Evolutionary conservation across 108 stramenopile species (phyloP).

Genomic region (Cylindrotheca closterium): DNA sequence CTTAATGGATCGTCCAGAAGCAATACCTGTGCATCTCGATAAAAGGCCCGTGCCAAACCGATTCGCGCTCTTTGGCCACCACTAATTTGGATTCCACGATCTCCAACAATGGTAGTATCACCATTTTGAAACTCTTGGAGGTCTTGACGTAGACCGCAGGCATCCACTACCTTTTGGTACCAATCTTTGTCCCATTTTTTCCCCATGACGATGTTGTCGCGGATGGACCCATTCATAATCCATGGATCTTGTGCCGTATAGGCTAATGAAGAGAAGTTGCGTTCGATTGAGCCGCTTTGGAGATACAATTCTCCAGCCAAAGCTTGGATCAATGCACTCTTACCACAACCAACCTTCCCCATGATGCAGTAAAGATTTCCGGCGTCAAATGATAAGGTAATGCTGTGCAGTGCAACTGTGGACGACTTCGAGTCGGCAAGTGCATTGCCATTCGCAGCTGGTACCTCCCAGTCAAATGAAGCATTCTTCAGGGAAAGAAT

Average conservation of each 20-base stretch:
- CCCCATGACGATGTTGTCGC: constrained; percentile 88
- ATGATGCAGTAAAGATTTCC: constrained; percentile 61
- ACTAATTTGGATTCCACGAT: constrained; percentile 88
- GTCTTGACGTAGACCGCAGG: constrained; percentile 77
- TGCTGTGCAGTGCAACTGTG: constrained; percentile 32
- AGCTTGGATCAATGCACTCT: constrained; percentile 65
- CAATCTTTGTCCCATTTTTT: constrained; percentile 39
- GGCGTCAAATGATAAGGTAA: constrained; percentile 46
- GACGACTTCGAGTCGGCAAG: background rate
- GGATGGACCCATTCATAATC: constrained; percentile 89
- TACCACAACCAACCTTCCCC: constrained; percentile 67
- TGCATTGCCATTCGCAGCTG: background rate
- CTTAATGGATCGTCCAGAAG: constrained; percentile 92
- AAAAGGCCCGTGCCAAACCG: constrained; percentile 71
- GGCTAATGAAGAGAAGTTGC: constrained; percentile 41
- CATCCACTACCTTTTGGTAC: constrained; percentile 66
- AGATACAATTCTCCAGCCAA: constrained; percentile 65
- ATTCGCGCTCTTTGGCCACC: constrained; percentile 95
- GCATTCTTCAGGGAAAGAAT: constrained; percentile 23
- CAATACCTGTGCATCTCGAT: constrained; percentile 68
- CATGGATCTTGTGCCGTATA: constrained; percentile 92
- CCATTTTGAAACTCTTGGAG: constrained; percentile 69
- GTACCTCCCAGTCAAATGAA: constrained; percentile 43
- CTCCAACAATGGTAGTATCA: constrained; percentile 87
- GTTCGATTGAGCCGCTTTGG: constrained; percentile 33